Evolutionary conservation across 1,284 basidiomycete species (phyloP).

Genomic region (Hortiboletus rubellus): DNA sequence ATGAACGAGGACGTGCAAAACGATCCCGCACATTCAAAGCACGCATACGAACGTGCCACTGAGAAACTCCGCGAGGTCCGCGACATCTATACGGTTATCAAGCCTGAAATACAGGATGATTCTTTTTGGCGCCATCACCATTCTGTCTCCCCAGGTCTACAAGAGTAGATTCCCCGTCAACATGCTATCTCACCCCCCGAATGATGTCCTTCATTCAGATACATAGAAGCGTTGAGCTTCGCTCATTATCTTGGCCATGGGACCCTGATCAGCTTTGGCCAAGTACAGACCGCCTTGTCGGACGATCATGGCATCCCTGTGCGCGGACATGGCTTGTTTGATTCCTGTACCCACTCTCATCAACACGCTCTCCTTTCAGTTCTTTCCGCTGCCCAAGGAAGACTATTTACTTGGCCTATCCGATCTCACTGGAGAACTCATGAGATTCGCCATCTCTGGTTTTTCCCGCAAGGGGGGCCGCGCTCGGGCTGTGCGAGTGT

Average conservation of each 20-base stretch:
- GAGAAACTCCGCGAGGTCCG: conserved; percentile 75
- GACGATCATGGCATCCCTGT: conserved; percentile 62
- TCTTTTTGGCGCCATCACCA: conserved; percentile 80
- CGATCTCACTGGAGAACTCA: conserved; percentile 96
- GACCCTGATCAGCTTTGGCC: conserved; percentile 65
- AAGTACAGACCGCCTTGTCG: conserved; percentile 66
- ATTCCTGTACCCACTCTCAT: conserved; percentile 4
- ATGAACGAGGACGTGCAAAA: conserved; percentile 51
- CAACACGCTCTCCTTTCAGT: conserved; percentile 41
- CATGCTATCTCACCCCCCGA: conserved; percentile 1
- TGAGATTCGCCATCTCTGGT: conserved; percentile 88
- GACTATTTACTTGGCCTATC: conserved; percentile 93
- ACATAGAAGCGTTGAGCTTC: conserved; percentile 92
- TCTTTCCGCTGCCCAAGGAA: conserved; percentile 66
- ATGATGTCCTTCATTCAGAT: conserved; percentile 37
- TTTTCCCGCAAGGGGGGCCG: conserved; percentile 72
- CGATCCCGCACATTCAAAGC: conserved; percentile 33
- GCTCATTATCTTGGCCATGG: conserved; percentile 81
- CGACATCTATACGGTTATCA: conserved; percentile 61
- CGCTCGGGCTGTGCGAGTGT: conserved; percentile 66
- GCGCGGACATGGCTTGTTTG: conserved; percentile 31
- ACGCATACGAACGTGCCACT: conserved; percentile 58
- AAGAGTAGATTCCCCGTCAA: conserved; percentile 51
- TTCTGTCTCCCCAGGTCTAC: conserved; percentile 75
- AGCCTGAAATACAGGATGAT: conserved; percentile 66